These are phyloP conservation scores for Delonix regia DNA, from an alignment of 306 rosid species.

Conservation along the genomic window DNA sequence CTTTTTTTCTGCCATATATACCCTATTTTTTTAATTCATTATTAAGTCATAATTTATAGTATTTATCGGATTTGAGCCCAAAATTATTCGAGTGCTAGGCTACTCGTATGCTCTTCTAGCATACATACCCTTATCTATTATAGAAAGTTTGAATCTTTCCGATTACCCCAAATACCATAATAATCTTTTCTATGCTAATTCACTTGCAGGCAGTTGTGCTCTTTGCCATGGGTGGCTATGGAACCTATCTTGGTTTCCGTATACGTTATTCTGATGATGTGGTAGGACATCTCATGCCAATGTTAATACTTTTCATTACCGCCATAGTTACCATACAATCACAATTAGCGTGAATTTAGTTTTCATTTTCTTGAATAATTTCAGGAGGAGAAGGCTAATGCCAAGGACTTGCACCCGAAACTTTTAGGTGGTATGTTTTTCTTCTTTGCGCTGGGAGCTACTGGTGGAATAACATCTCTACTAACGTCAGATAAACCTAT, in stretches of 20 bases:
- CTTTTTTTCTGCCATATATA: neutral
- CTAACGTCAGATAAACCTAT: constrained; percentile 89
- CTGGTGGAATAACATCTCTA: constrained; percentile 85
- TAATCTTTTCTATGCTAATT: neutral
- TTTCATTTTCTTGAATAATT: constrained; percentile 20
- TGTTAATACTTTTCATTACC: neutral
- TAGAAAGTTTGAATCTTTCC: neutral
- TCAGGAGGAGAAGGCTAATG: constrained; percentile 86
- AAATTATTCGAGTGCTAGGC: too few species aligned
- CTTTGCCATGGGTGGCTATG: constrained; percentile 97
- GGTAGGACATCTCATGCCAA: constrained; percentile 45
- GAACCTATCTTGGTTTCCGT: constrained; percentile 86
- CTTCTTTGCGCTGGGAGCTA: constrained; percentile 93
- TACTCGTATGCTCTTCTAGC: too few species aligned
- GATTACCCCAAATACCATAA: neutral
- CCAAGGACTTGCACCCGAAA: constrained; percentile 96
- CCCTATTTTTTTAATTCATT: too few species aligned
- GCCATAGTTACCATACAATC: neutral
- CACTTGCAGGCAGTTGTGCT: constrained; percentile 83
- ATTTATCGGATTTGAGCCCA: too few species aligned
- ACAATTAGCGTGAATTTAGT: neutral
- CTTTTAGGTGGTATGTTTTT: constrained; percentile 94
- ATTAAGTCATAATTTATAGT: too few species aligned
- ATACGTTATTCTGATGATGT: constrained; percentile 73
- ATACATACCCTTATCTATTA: neutral